phyloP scores from a whole-genome alignment of 1,139 yeast genomes.

The Taphrina flavorubra region DNA sequence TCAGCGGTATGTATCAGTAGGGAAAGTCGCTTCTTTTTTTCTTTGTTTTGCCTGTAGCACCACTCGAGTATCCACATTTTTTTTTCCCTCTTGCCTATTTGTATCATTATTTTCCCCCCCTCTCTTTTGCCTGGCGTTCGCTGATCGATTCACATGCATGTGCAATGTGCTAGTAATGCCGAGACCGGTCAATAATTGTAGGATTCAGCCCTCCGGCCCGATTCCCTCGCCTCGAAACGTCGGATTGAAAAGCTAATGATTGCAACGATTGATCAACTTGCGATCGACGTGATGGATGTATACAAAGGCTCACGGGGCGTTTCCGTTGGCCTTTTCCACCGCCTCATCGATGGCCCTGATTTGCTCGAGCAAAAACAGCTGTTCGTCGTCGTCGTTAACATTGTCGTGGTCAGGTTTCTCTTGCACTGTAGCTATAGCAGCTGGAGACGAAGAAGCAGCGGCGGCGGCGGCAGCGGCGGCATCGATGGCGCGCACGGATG shows the following conservation, averaged over 20 bases:
- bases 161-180: no score
- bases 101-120: neutral
- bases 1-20: constrained; percentile 14
- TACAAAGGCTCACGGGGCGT: neutral
- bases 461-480: neutral
- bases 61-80: neutral
- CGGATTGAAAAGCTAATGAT: no score
- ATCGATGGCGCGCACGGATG: constrained; percentile 1
- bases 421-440: no score
- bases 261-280: no score
- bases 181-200: no score
- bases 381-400: constrained; percentile 4
- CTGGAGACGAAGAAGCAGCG: neutral
- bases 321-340: constrained; percentile 16
- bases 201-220: no score
- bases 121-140: neutral
- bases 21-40: no score
- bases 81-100: no score
- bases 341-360: constrained; percentile 33
- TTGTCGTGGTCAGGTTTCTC: neutral
- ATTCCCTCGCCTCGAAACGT: no score
- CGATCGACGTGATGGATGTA: no score
- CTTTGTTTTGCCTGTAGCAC: neutral
- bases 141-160: no score
- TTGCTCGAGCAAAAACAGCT: constrained; percentile 10